Evolutionary conservation across 2,329 filamentous ascomycete species (phyloP).

Genomic region (Emmonsiellopsis sp.): DNA sequence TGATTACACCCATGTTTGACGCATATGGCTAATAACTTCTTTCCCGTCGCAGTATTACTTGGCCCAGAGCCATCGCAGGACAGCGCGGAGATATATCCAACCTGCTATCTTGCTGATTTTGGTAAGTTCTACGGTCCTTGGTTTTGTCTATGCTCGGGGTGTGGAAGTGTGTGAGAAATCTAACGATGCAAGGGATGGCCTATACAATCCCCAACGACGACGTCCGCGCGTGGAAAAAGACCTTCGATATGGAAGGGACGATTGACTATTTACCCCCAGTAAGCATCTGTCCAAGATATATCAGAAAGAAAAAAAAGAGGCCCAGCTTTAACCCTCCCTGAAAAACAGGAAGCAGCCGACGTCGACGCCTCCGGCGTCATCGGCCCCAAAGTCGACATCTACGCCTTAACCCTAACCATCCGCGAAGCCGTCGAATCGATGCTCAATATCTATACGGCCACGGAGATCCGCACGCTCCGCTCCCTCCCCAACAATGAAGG

Average conservation of each 20-base stretch:
- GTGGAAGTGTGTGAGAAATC: not conserved
- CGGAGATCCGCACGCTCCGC: not conserved
- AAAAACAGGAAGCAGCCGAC: conserved; percentile 3
- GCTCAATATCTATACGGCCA: not conserved
- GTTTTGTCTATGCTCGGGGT: not conserved
- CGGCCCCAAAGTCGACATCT: conserved; percentile 6
- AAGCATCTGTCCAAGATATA: not conserved
- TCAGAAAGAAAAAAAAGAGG: not conserved
- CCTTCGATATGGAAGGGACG: conserved; percentile 1
- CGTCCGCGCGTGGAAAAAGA: conserved; percentile 6
- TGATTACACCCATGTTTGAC: not conserved
- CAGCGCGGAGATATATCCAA: conserved; percentile 6
- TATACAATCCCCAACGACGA: conserved; percentile 9
- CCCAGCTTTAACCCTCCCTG: not conserved
- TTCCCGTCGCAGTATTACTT: conserved; percentile 3
- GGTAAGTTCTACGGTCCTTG: not conserved
- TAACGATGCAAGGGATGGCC: conserved; percentile 4
- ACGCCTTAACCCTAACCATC: conserved; percentile 3
- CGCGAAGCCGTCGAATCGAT: not conserved
- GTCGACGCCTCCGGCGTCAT: not conserved
- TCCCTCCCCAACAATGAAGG: not conserved
- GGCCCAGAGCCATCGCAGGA: not conserved
- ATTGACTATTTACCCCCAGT: conserved; percentile 4
- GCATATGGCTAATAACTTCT: not conserved
- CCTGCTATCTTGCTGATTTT: conserved; percentile 7